These are phyloP conservation scores for Pseudoturritis turrita DNA, from an alignment of 345 rosid genomes.

Conservation along the genomic window DNA sequence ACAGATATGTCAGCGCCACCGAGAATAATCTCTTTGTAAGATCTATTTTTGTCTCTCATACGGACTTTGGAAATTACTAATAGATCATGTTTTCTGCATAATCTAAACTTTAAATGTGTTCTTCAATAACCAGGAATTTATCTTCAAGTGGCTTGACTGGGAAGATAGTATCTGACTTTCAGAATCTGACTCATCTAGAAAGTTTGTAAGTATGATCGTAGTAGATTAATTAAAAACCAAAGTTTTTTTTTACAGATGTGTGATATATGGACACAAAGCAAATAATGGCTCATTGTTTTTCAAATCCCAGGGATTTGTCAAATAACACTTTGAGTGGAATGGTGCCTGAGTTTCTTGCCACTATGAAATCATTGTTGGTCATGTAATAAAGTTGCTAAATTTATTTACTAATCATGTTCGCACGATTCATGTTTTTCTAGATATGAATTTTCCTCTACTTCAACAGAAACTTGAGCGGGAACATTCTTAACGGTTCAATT, in stretches of 20 bases:
- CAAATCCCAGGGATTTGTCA: constrained; percentile 48
- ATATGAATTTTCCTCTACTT: not conserved
- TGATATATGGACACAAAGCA: not conserved
- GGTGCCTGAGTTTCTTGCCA: constrained; percentile 45
- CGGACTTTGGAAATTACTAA: not conserved
- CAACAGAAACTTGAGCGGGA: constrained; percentile 36
- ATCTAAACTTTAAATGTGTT: not conserved
- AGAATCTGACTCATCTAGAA: constrained; percentile 29
- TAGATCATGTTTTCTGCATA: not conserved
- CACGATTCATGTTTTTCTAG: not conserved
- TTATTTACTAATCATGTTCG: not conserved
- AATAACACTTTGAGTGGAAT: constrained; percentile 40
- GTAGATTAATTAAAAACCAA: not conserved
- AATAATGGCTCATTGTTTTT: not conserved
- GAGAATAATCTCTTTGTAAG: constrained; percentile 19
- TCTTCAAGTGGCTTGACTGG: constrained; percentile 39
- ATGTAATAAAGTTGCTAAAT: constrained; percentile 34
- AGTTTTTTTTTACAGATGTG: not conserved
- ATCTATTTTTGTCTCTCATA: too few relatives aligned
- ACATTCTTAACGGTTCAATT: constrained; percentile 36
- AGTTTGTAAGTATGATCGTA: constrained; percentile 33
- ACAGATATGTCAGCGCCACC: constrained; percentile 4
- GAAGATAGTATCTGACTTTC: constrained; percentile 13
- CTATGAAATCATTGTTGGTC: constrained; percentile 34
- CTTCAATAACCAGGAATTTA: constrained; percentile 23